phyloP scores from a whole-genome alignment of 257 asterid species.

The Ophiorrhiza pumila region DNA sequence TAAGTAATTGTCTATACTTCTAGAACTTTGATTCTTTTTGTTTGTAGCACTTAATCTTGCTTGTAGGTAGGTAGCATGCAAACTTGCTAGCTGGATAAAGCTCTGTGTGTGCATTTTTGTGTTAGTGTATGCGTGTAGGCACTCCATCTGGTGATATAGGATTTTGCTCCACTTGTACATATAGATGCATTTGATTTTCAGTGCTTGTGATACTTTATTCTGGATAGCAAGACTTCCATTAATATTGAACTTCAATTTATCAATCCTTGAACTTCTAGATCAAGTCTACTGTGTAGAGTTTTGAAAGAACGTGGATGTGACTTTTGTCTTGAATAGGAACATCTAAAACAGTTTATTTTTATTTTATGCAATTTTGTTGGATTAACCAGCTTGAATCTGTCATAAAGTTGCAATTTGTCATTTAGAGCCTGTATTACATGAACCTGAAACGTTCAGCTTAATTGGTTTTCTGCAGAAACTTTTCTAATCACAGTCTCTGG shows the following conservation, averaged over 20 bases:
- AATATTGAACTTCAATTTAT: not conserved
- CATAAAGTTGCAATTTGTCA: not conserved
- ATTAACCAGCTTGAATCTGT: not conserved
- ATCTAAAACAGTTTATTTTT: not conserved
- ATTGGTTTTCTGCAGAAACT: not conserved
- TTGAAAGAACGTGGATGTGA: no score
- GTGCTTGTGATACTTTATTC: not conserved
- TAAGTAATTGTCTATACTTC: slow-evolving; percentile 47
- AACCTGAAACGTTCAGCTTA: slow-evolving; percentile 12
- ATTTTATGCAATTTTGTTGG: not conserved
- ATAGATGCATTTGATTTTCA: not conserved
- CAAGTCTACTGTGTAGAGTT: not conserved
- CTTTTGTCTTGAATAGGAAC: not conserved
- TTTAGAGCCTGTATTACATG: not conserved
- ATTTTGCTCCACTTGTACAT: not conserved
- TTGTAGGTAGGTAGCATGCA: not conserved
- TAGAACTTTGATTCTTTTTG: not conserved
- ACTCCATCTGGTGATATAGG: not conserved
- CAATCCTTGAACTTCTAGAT: not conserved
- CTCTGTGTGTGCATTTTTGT: not conserved
- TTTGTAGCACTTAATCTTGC: not conserved
- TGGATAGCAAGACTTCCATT: not conserved
- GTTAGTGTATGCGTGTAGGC: not conserved
- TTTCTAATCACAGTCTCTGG: not conserved
- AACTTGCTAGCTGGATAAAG: not conserved